These are phyloP conservation scores for Ophiocordyceps australis DNA, from an alignment of 2,329 filamentous ascomycete species.

Conservation along the genomic window DNA sequence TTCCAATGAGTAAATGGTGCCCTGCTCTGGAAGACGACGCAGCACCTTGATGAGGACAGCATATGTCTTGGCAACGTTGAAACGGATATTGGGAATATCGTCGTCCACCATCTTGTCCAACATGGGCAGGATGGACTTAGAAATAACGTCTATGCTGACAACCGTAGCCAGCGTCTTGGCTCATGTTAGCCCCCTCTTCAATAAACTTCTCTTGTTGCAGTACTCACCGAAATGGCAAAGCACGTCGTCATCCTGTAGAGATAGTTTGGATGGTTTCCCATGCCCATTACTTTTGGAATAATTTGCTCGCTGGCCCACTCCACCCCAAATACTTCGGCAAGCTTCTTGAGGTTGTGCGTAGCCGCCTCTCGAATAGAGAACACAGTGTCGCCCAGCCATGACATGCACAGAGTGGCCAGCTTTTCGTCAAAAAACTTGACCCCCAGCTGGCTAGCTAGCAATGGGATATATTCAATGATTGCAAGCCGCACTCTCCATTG, in stretches of 20 bases:
- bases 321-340: slow-evolving; percentile 95
- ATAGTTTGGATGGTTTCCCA: slow-evolving; percentile 97
- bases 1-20: slow-evolving; percentile 71
- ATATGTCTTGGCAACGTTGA: slow-evolving; percentile 98
- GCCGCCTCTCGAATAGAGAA: slow-evolving; percentile 97
- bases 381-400: slow-evolving; percentile 94
- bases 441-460: slow-evolving; percentile 86
- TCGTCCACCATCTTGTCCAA: slow-evolving; percentile 85
- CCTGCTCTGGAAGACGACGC: slow-evolving; percentile 74
- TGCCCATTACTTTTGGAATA: slow-evolving; percentile 95
- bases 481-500: slow-evolving; percentile 96
- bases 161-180: slow-evolving; percentile 85
- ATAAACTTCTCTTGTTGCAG: too few relatives aligned
- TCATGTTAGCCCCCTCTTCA: too few relatives aligned
- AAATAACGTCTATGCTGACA: slow-evolving; percentile 83
- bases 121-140: slow-evolving; percentile 86
- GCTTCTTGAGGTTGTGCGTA: slow-evolving; percentile 93
- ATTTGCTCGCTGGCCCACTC: slow-evolving; percentile 96
- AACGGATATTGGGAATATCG: slow-evolving; percentile 96
- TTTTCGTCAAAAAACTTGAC: slow-evolving; percentile 98
- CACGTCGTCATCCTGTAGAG: slow-evolving; percentile 99
- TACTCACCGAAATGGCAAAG: slow-evolving; percentile 88
- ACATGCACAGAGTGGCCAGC: slow-evolving; percentile 88
- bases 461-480: slow-evolving; percentile 97
- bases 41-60: slow-evolving; percentile 78